A percentile compares a stretch with the other conserved stretches of the same genome.
These are phyloP conservation scores for Trametes meyenii DNA, from an alignment of 768 basidiomycete genomes.

Conservation along the genomic window DNA sequence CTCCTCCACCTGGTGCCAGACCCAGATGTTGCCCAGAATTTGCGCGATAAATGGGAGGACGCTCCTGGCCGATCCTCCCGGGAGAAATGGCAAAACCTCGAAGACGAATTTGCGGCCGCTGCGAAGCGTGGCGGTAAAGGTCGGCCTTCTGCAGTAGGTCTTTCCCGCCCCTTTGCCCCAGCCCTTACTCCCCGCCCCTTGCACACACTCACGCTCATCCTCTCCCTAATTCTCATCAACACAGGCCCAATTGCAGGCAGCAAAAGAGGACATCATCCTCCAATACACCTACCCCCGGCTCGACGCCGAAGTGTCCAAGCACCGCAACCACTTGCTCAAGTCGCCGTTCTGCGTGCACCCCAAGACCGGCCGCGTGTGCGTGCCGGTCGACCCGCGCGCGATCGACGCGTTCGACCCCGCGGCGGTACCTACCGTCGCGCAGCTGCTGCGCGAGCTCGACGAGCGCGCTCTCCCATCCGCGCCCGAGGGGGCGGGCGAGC, in stretches of 20 bases:
- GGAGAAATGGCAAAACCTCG: slow-evolving; percentile 77
- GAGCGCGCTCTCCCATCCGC: slow-evolving; percentile 12
- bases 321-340: slow-evolving; percentile 96
- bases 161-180: no score
- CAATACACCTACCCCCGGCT: slow-evolving; percentile 96
- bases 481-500: slow-evolving; percentile 7
- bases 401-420: slow-evolving; percentile 86
- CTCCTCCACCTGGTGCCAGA: slow-evolving; percentile 80
- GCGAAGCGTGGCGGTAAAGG: slow-evolving; percentile 21
- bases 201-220: background rate
- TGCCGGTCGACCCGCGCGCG: slow-evolving; percentile 79
- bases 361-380: slow-evolving; percentile 92
- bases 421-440: slow-evolving; percentile 81
- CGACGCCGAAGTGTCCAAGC: slow-evolving; percentile 96
- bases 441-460: slow-evolving; percentile 83
- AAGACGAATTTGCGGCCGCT: slow-evolving; percentile 26
- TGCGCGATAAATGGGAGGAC: slow-evolving; percentile 63
- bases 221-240: background rate
- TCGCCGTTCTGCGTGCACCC: slow-evolving; percentile 98
- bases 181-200: slow-evolving; percentile 28
- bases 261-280: slow-evolving; percentile 86
- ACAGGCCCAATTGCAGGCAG: slow-evolving; percentile 33
- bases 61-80: slow-evolving; percentile 57
- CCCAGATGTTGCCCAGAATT: slow-evolving; percentile 44
- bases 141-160: slow-evolving; percentile 38